Conservation (phyloP, 345 rosid species). For the Aethionema arabicum region DNA sequence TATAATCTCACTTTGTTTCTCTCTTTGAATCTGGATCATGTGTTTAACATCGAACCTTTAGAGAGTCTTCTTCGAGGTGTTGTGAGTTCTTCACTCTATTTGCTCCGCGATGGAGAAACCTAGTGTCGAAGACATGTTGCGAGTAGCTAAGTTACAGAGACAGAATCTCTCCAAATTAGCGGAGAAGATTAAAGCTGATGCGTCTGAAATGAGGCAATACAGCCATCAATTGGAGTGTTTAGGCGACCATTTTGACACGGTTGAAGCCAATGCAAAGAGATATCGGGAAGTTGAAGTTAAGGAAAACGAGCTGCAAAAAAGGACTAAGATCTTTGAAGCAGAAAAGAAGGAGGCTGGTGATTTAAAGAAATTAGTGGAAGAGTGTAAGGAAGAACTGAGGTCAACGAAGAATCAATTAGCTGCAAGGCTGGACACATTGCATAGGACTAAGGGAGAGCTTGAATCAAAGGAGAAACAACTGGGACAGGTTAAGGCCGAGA, state of each 20-base stretch:
- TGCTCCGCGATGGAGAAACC: constrained; percentile 15
- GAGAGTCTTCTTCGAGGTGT: not conserved
- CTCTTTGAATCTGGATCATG: not conserved
- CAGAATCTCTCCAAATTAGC: not conserved
- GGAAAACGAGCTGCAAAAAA: constrained; percentile 24
- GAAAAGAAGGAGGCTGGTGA: constrained; percentile 28
- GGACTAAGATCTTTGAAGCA: not conserved
- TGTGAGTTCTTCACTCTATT: not conserved
- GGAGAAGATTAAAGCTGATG: constrained; percentile 10
- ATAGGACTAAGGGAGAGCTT: constrained; percentile 17
- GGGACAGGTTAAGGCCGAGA: not conserved
- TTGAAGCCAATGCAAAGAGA: constrained; percentile 11
- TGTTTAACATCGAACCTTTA: not conserved
- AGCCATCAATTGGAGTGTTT: constrained; percentile 4
- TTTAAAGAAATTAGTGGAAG: constrained; percentile 22
- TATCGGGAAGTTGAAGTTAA: not conserved
- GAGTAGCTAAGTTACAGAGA: not conserved
- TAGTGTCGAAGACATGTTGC: constrained; percentile 2
- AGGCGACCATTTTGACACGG: constrained; percentile 7
- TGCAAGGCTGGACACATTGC: not conserved
- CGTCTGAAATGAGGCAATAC: not conserved
- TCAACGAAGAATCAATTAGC: constrained; percentile 6
- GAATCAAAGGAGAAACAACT: not conserved
- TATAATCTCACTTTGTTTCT: constrained; percentile 5
- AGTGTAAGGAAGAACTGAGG: constrained; percentile 13